Evolutionary conservation across 371 early-diverging fungal species (phyloP).

Genomic region (Cokeromyces recurvatus): DNA sequence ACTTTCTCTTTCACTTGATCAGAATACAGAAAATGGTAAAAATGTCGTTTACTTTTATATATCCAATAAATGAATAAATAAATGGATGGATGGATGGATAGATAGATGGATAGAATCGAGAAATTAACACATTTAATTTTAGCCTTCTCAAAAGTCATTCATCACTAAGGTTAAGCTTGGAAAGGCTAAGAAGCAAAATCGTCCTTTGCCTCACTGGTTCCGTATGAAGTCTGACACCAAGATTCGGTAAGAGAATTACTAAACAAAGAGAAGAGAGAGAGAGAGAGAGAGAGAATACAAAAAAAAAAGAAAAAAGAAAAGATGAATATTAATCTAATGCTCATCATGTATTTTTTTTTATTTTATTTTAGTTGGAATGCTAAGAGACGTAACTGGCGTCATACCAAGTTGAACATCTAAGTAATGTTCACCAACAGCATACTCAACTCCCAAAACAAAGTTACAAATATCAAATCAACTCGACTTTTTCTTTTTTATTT

Average conservation of each 20-base stretch:
- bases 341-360: no score
- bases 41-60: no score
- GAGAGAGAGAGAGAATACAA: no score
- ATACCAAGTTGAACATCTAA: conserved; percentile 96
- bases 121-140: conserved; percentile 90
- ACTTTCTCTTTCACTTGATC: conserved; percentile 11
- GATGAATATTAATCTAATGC: neutral
- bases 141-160: conserved; percentile 96
- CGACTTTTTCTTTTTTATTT: neutral
- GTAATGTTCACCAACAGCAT: no score
- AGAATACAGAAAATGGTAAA: conserved; percentile 5
- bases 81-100: conserved; percentile 19
- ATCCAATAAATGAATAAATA: no score
- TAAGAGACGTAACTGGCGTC: conserved; percentile 98
- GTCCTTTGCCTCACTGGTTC: conserved; percentile 98
- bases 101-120: conserved; percentile 42
- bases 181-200: conserved; percentile 98
- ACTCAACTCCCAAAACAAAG: no score
- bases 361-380: conserved; percentile 83
- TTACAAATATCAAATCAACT: no score
- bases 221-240: conserved; percentile 93
- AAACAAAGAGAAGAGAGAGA: no score
- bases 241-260: conserved; percentile 81
- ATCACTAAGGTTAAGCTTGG: conserved; percentile 95
- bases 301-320: conserved; percentile 83